Conservation (phyloP, 345 rosid genomes). For the Orychophragmus violaceus region DNA sequence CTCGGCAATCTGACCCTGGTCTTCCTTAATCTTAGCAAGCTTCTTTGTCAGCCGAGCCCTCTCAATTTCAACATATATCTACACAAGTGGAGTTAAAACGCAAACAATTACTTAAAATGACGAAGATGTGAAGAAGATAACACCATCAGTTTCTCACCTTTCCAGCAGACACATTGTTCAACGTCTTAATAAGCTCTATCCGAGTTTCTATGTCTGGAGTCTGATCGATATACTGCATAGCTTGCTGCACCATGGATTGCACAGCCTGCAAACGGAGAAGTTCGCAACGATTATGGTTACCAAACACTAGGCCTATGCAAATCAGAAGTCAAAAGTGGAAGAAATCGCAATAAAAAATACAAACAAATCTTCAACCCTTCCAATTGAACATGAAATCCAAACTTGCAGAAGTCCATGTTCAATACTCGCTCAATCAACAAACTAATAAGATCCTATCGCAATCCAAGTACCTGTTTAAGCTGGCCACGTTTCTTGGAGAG, state of each 20-base stretch:
- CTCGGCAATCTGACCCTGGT: constrained; percentile 77
- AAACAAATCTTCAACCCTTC: no score
- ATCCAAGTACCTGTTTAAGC: constrained; percentile 66
- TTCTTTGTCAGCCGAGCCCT: constrained; percentile 85
- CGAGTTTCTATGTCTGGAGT: constrained; percentile 80
- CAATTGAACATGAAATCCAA: no score
- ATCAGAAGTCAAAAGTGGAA: no score
- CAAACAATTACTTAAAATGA: neutral
- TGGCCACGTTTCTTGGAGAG: constrained; percentile 87
- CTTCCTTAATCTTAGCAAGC: constrained; percentile 92
- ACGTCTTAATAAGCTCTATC: constrained; percentile 70
- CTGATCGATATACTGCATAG: constrained; percentile 78
- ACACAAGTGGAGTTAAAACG: neutral
- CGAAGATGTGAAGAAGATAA: neutral
- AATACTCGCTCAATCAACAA: neutral
- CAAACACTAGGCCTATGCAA: no score
- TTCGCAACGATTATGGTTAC: neutral
- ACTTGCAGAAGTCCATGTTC: neutral
- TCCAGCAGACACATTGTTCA: constrained; percentile 82
- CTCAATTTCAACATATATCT: constrained; percentile 85
- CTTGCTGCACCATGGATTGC: constrained; percentile 90
- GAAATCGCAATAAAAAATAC: no score
- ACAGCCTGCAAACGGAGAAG: constrained; percentile 45
- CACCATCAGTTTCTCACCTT: constrained; percentile 42
- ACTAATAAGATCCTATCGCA: neutral